These are phyloP conservation scores for Allium fistulosum DNA, from an alignment of 106 monocot genomes.

Conservation along the genomic window DNA sequence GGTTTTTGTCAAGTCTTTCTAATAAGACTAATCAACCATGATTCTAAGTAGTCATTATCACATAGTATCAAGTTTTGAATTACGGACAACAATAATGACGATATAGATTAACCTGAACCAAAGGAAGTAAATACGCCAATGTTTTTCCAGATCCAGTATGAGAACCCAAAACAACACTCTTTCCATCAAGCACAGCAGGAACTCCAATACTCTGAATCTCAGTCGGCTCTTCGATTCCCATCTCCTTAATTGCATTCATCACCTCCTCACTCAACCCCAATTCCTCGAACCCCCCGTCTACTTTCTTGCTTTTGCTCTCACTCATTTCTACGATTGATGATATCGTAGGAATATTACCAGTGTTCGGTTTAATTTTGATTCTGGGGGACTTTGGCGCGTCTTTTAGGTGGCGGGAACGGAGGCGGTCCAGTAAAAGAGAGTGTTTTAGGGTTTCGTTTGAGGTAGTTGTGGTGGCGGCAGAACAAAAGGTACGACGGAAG, in stretches of 20 bases:
- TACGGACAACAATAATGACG: neutral
- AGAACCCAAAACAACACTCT: conserved; percentile 79
- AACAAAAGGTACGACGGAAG: neutral
- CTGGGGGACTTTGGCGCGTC: conserved; percentile 14
- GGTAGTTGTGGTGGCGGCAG: conserved; percentile 5
- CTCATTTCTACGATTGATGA: neutral
- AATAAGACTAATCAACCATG: neutral
- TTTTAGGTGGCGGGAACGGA: conserved; percentile 75
- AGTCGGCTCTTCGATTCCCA: conserved; percentile 78
- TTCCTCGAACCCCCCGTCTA: conserved; percentile 44
- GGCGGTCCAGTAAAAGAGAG: conserved; percentile 71
- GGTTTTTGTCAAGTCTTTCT: too few relatives aligned
- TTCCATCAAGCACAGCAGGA: conserved; percentile 64
- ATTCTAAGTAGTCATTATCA: neutral
- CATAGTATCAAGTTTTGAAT: neutral
- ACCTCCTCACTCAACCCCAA: conserved; percentile 73
- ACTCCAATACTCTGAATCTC: conserved; percentile 87
- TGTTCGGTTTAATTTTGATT: neutral
- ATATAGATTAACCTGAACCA: conserved; percentile 64
- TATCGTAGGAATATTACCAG: neutral
- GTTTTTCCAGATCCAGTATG: conserved; percentile 98
- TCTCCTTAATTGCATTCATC: conserved; percentile 52
- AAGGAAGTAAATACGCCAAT: conserved; percentile 79
- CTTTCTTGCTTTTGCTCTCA: conserved; percentile 5
- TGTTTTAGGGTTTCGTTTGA: conserved; percentile 26